Evolutionary conservation across 2,329 filamentous ascomycete genomes (phyloP).

Genomic region (Cercospora sp.): DNA sequence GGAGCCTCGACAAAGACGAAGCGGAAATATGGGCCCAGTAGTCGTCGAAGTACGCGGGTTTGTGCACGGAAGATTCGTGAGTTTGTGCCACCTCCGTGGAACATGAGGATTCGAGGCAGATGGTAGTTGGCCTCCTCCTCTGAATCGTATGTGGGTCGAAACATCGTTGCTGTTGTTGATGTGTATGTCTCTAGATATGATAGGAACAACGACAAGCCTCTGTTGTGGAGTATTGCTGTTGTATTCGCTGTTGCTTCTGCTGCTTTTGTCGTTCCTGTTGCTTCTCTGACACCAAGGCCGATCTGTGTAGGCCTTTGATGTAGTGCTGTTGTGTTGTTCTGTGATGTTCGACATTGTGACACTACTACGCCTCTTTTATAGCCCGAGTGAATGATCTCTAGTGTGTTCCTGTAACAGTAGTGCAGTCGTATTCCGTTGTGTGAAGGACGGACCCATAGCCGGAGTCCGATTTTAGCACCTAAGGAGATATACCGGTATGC

Average conservation of each 20-base stretch:
- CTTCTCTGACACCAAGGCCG: neutral
- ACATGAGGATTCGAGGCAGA: constrained; percentile 40
- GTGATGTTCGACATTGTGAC: neutral
- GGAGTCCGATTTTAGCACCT: constrained; percentile 3
- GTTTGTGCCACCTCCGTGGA: constrained; percentile 46
- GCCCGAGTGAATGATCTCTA: neutral
- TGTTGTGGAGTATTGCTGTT: neutral
- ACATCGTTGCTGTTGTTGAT: neutral
- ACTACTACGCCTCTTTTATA: neutral
- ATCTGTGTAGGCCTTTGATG: neutral
- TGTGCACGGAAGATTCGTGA: constrained; percentile 43
- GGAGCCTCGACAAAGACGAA: constrained; percentile 42
- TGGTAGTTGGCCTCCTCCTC: constrained; percentile 8
- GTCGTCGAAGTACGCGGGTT: constrained; percentile 38
- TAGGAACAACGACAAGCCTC: neutral
- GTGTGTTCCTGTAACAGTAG: neutral
- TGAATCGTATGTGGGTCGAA: constrained; percentile 5
- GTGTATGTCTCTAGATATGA: neutral
- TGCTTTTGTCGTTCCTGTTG: neutral
- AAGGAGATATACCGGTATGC: neutral
- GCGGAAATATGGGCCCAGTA: constrained; percentile 38
- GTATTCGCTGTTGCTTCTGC: neutral
- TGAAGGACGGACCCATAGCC: neutral
- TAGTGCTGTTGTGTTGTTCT: neutral
- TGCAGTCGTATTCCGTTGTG: neutral